Evolutionary conservation across 179 eudicot genomes (phyloP), one percentile per base, ranked within the genome.

Genomic region (Patellifolia procumbens): DNA sequence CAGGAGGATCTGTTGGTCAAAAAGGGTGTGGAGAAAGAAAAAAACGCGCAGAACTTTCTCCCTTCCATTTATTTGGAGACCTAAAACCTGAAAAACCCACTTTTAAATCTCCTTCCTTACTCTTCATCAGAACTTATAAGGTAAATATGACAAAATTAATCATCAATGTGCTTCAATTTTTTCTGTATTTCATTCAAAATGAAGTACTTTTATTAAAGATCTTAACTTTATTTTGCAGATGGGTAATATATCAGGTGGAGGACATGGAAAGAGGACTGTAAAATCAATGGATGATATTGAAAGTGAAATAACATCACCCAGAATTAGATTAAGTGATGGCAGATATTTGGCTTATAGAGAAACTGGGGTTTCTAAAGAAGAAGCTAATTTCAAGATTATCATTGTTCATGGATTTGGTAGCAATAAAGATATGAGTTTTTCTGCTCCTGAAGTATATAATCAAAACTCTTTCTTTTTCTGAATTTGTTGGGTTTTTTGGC

Each of bases 331-430:
- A 16, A 83, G 72, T 68, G 95, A 91, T 86, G 95, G 95, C 24
- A 87, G 95, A 76, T 76, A 28, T 65, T 74, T 91, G 84, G 88
- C 96, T 63, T 91, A 91, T 59, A 86, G 80, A 74, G 95, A 91
- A 73, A 69, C 74, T 59, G 95, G 95, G 28, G 92, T 91, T 26
- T 70, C 89, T 52, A 91, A 76, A 68, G 81, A 85, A 17, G 70
- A 61, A 46, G 89, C 92, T 2, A 65, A 81, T 28, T 85, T 81
- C 74, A 87, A 79, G 79, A 80, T 91, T 56, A 83, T 91, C 68
- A 71, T 86, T 68, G 82, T 88, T 81, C 95, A 91, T 86, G 95
- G 95, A 2, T 86, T 85, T 86, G 88, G 85, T 7, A 81, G 88
- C 60, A 83, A 81, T 42, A 90, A 88, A 74, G 89, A 88, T 1